Percentiles rank a stretch among this genome's conserved stretches.
These are phyloP conservation scores for Stramenopiles sp. DNA, from an alignment of 352 stramenopile species.

Conservation along the genomic window DNA sequence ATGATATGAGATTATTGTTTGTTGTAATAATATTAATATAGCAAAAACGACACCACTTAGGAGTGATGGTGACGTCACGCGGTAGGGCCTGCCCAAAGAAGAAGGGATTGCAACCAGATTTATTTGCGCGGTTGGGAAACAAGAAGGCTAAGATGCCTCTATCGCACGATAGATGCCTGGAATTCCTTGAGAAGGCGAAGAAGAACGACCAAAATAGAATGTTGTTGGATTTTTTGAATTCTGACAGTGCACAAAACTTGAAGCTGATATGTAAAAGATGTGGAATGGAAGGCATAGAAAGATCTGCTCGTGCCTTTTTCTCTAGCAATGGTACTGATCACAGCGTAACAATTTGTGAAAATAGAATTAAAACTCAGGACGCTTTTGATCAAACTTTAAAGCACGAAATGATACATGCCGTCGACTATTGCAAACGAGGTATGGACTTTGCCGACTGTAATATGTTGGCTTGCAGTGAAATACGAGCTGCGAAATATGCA, in stretches of 20 bases:
- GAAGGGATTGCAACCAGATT: too few species aligned
- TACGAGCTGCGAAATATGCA: conserved; percentile 24
- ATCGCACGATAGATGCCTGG: background rate
- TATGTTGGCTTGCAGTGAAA: conserved; percentile 72
- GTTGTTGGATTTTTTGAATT: background rate
- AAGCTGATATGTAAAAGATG: background rate
- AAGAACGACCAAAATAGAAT: background rate
- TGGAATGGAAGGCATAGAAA: background rate
- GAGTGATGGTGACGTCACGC: too few species aligned
- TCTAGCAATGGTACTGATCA: background rate
- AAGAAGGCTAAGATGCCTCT: too few species aligned
- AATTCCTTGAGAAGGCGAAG: background rate
- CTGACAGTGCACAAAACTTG: background rate
- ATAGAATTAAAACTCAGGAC: background rate
- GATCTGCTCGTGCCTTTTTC: background rate
- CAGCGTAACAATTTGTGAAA: background rate
- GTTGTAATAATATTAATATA: too few species aligned
- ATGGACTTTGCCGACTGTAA: conserved; percentile 67
- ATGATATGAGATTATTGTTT: too few species aligned
- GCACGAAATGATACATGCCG: conserved; percentile 77
- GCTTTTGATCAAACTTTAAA: conserved; percentile 63
- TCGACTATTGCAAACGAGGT: conserved; percentile 71
- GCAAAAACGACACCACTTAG: too few species aligned
- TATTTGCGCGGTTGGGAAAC: too few species aligned
- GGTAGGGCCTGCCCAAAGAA: too few species aligned